Evolutionary conservation across 2,329 filamentous ascomycete genomes (phyloP).

Genomic region (Monosporascus cannonballus): DNA sequence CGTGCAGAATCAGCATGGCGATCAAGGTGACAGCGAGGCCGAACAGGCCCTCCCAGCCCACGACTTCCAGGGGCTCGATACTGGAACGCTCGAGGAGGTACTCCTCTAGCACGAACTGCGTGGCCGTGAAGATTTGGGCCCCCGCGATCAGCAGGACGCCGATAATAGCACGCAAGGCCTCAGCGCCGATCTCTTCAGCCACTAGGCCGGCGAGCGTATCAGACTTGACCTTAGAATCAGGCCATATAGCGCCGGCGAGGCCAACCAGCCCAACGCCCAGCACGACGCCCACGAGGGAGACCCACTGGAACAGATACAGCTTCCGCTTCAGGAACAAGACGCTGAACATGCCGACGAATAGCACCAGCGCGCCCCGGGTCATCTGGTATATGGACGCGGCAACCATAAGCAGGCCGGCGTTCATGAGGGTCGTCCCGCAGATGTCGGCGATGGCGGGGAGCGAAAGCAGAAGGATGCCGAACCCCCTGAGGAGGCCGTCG

Average conservation of each 20-base stretch:
- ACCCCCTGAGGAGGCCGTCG: conserved; percentile 61
- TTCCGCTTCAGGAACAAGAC: conserved; percentile 80
- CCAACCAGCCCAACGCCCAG: conserved; percentile 84
- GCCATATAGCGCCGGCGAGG: conserved; percentile 76
- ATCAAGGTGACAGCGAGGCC: conserved; percentile 75
- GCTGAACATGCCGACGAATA: conserved; percentile 94
- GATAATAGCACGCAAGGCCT: conserved; percentile 63
- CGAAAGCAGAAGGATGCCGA: conserved; percentile 67
- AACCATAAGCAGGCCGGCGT: conserved; percentile 87
- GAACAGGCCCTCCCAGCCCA: conserved; percentile 94
- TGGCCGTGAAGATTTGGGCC: conserved; percentile 93
- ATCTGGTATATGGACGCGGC: conserved; percentile 98
- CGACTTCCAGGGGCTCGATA: conserved; percentile 78
- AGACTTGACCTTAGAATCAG: conserved; percentile 51
- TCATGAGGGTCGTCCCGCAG: conserved; percentile 93
- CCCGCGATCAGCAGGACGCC: conserved; percentile 88
- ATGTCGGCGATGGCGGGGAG: conserved; percentile 92
- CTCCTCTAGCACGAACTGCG: conserved; percentile 94
- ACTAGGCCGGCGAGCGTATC: conserved; percentile 22
- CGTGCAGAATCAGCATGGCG: conserved; percentile 75
- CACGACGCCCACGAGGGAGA: conserved; percentile 80
- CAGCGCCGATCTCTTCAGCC: conserved; percentile 32
- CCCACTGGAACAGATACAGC: conserved; percentile 86
- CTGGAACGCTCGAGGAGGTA: conserved; percentile 67
- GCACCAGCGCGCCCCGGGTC: conserved; percentile 88